A percentile compares a stretch with the other conserved stretches of the same genome.
These are phyloP conservation scores for Backusella australiensis DNA, from an alignment of 192 early-diverging fungal species.

Conservation along the genomic window DNA sequence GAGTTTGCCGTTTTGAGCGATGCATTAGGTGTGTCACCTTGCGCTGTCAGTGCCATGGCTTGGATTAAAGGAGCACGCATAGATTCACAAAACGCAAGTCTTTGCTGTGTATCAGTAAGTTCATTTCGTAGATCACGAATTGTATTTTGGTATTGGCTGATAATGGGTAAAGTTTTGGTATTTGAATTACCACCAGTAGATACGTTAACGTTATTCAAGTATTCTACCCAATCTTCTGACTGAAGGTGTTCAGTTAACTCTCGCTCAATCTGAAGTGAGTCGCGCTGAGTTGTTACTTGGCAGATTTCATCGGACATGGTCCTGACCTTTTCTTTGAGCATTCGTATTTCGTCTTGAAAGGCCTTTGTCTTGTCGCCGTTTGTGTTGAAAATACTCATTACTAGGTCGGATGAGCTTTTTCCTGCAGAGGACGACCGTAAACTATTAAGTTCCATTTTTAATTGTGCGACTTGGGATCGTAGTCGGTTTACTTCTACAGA, in stretches of 20 bases:
- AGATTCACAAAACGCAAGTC: slow-evolving; percentile 27
- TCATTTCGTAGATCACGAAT: slow-evolving; percentile 30
- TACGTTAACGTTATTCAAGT: background rate
- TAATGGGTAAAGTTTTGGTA: slow-evolving; percentile 11
- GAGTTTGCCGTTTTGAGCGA: background rate
- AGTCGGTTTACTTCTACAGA: slow-evolving; percentile 50
- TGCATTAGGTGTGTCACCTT: background rate
- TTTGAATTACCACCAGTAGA: background rate
- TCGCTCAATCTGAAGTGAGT: slow-evolving; percentile 48
- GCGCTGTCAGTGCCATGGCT: background rate
- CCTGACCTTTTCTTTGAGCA: slow-evolving; percentile 41
- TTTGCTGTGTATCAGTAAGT: slow-evolving; percentile 31
- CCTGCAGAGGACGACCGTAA: background rate
- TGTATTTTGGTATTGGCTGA: slow-evolving; percentile 25
- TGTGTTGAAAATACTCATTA: background rate
- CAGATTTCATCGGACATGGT: slow-evolving; percentile 39
- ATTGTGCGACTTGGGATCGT: slow-evolving; percentile 45
- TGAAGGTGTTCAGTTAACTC: slow-evolving; percentile 16
- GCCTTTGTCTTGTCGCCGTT: background rate
- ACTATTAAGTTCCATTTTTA: slow-evolving; percentile 44
- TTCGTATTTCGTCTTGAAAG: slow-evolving; percentile 32
- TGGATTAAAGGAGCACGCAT: slow-evolving; percentile 17
- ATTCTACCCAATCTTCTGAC: slow-evolving; percentile 4
- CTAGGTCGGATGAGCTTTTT: background rate
- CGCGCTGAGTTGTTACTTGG: slow-evolving; percentile 41